Percentiles rank a stretch among this genome's conserved stretches.
Evolutionary conservation across 2,329 filamentous ascomycete genomes (phyloP).

Genomic region (Whalleya microplaca): DNA sequence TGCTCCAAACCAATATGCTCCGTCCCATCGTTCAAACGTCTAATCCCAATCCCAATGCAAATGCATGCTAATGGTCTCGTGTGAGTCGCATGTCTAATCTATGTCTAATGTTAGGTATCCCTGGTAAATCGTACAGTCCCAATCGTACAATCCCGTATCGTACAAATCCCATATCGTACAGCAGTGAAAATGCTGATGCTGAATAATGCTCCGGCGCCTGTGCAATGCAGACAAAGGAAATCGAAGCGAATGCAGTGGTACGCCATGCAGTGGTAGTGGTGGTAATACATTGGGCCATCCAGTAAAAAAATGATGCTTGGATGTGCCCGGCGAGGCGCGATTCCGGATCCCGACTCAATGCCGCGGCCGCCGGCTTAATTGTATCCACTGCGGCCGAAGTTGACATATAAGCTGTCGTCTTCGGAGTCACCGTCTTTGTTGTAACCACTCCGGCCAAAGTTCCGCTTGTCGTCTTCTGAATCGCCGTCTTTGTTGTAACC

Average conservation of each 20-base stretch:
- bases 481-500: conserved; percentile 52
- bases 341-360: neutral
- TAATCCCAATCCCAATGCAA: too few species aligned
- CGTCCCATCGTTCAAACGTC: conserved; percentile 18
- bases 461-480: conserved; percentile 42
- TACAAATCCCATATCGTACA: conserved; percentile 31
- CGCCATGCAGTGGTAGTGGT: too few species aligned
- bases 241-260: conserved; percentile 8
- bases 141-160: too few species aligned
- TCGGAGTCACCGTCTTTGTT: conserved; percentile 39
- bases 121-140: conserved; percentile 25
- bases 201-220: conserved; percentile 18
- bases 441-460: conserved; percentile 39
- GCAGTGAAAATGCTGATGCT: conserved; percentile 31
- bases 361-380: conserved; percentile 31
- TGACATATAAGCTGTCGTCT: conserved; percentile 22
- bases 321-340: neutral
- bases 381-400: conserved; percentile 34
- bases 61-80: conserved; percentile 24
- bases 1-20: conserved; percentile 13
- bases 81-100: conserved; percentile 25
- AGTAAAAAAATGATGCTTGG: neutral
- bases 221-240: conserved; percentile 29
- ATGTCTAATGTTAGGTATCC: conserved; percentile 21
- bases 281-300: conserved; percentile 23